Evolutionary conservation across 2,329 filamentous ascomycete species (phyloP).

Genomic region (Drechslera avenae): DNA sequence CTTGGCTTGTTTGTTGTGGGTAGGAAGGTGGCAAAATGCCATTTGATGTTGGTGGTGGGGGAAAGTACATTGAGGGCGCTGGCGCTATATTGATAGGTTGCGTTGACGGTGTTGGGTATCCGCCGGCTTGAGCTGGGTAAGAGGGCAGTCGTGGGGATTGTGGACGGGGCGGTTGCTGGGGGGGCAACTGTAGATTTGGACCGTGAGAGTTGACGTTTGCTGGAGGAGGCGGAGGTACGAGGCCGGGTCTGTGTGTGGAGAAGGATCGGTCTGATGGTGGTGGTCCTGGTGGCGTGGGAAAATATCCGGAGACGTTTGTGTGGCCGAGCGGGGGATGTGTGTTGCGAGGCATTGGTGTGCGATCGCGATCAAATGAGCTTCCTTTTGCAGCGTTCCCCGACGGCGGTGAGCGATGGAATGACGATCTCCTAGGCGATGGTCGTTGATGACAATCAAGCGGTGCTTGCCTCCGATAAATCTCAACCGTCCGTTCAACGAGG

Average conservation of each 20-base stretch:
- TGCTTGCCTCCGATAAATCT: conserved; percentile 40
- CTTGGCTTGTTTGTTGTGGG: background rate
- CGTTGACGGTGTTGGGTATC: background rate
- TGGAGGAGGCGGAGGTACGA: conserved; percentile 15
- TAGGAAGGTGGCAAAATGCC: background rate
- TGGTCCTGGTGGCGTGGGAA: conserved; percentile 17
- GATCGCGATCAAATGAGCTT: conserved; percentile 27
- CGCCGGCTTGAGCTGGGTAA: conserved; percentile 10
- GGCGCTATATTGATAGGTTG: conserved; percentile 6
- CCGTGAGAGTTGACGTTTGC: conserved; percentile 16
- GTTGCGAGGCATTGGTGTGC: conserved; percentile 28
- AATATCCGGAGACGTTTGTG: conserved; percentile 25
- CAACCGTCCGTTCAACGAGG: conserved; percentile 48
- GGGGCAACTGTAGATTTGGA: conserved; percentile 22
- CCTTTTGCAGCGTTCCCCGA: conserved; percentile 10
- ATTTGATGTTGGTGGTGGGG: background rate
- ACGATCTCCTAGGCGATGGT: conserved; percentile 23
- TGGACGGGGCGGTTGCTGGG: conserved; percentile 7
- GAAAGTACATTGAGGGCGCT: background rate
- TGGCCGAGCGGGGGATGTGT: conserved; percentile 28
- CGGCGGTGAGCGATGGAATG: conserved; percentile 29
- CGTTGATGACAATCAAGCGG: conserved; percentile 16
- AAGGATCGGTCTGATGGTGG: conserved; percentile 35
- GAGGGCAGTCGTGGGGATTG: conserved; percentile 13
- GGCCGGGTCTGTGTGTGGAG: conserved; percentile 31